These are phyloP conservation scores for Encephalitozoon cuniculi DNA, from an alignment of 371 early-diverging fungal genomes.

Conservation along the genomic window DNA sequence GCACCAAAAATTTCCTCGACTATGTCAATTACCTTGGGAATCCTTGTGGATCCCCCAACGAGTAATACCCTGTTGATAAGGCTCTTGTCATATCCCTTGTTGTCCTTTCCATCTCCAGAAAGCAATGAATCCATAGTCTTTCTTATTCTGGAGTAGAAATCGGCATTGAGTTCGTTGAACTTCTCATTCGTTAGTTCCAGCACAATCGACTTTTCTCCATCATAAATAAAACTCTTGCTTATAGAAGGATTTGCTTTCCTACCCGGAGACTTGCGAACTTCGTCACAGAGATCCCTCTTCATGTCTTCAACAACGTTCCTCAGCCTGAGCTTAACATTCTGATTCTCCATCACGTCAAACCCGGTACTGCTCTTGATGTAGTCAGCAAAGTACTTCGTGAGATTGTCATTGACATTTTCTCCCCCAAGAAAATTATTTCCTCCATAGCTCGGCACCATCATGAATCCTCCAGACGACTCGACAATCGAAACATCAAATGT, in stretches of 20 bases:
- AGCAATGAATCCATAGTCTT: conserved; percentile 66
- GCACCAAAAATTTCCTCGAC: conserved; percentile 83
- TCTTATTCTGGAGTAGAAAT: conserved; percentile 87
- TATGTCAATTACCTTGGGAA: conserved; percentile 94
- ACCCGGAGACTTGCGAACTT: conserved; percentile 32
- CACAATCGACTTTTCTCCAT: conserved; percentile 39
- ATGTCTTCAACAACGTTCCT: conserved; percentile 32
- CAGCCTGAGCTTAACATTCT: conserved; percentile 64
- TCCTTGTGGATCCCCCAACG: conserved; percentile 98
- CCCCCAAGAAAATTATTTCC: conserved; percentile 62
- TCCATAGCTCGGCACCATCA: conserved; percentile 58
- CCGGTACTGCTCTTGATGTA: conserved; percentile 38
- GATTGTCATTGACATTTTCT: conserved; percentile 60
- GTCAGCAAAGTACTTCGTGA: conserved; percentile 51
- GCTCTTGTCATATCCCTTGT: conserved; percentile 4
- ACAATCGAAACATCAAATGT: conserved; percentile 62
- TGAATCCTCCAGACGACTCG: conserved; percentile 48
- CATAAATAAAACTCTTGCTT: conserved; percentile 35
- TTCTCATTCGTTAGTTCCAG: conserved; percentile 84
- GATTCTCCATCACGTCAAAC: conserved; percentile 26
- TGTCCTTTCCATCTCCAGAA: conserved; percentile 19
- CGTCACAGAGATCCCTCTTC: conserved; percentile 39
- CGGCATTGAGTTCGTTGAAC: conserved; percentile 87
- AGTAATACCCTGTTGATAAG: conserved; percentile 83
- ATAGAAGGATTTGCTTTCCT: conserved; percentile 1